Evolutionary conservation across 257 asterid species (phyloP), one percentile per base, ranked within the genome.

Genomic region (Penstemon barbatus): DNA sequence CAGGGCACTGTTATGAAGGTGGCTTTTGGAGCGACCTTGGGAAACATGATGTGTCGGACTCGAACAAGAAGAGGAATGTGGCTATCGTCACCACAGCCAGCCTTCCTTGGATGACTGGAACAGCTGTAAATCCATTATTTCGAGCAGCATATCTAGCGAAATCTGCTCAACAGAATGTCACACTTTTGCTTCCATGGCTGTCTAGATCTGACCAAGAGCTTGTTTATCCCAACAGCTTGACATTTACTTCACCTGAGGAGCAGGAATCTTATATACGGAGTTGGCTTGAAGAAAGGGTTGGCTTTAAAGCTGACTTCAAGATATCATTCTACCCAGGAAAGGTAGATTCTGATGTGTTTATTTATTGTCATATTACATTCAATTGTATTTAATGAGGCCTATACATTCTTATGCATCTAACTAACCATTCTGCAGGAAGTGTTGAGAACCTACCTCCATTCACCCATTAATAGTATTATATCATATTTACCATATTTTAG

Each of bases 91-190:
- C 99, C 60, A 94, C 99, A 8, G 99, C 99, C 71, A 91, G 99
- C 81, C 99, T 94, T 77, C 99, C 99, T 70, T 94, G 99, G 99
- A 91, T 94, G 98, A 94, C 99, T 0, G 99, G 98, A 73, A 94
- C 99, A 54, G 96, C 99, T 74, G 95, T 94, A 58, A 94, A 94
- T 75, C 99, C 99, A 37, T 85, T 94, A 72, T 94, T 91, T 75
- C 93, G 99, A 56, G 99, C 99, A 5, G 99, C 99, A 11, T 94
- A 86, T 82, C 77, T 94, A 73, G 96, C 99, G 49, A 85, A 91
- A 71, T 80, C 92, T 61, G 87, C 84, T 42, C 68, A 91, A 73
- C 99, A 91, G 82, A 83, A 91, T 71, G 99, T 94, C 71, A 91
- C 97, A 0, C 87, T 94, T 38, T 81, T 94, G 86, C 95, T 94